Evolutionary conservation across 805 yeast species (phyloP).

Genomic region (Saccharomycopsis babjevae): DNA sequence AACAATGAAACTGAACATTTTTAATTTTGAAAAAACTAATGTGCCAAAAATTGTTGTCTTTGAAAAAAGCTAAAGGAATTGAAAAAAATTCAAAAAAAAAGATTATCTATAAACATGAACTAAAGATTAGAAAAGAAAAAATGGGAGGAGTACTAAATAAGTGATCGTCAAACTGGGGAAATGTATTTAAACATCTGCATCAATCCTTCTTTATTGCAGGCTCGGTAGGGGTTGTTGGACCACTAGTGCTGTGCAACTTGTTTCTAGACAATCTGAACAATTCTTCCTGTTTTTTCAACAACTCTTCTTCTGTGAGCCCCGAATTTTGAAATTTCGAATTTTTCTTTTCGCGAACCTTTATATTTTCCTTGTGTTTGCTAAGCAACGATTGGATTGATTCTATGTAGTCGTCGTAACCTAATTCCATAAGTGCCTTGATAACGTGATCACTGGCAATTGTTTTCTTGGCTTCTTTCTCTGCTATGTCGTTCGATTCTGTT

Average conservation of each 20-base stretch:
- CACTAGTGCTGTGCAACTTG: constrained; percentile 35
- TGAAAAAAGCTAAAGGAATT: neutral
- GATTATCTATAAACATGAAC: neutral
- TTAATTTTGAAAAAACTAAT: too few relatives aligned
- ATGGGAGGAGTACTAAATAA: neutral
- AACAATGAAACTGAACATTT: too few relatives aligned
- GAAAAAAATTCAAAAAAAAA: neutral
- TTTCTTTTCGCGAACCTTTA: constrained; percentile 81
- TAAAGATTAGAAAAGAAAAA: neutral
- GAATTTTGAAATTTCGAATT: constrained; percentile 89
- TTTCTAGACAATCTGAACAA: constrained; percentile 72
- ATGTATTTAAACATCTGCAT: neutral
- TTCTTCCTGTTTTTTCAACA: constrained; percentile 86
- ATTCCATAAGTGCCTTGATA: constrained; percentile 72
- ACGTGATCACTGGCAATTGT: constrained; percentile 97
- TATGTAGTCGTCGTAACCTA: constrained; percentile 80
- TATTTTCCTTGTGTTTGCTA: constrained; percentile 77
- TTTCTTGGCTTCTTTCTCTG: constrained; percentile 91
- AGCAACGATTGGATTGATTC: constrained; percentile 72
- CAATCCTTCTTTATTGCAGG: constrained; percentile 1
- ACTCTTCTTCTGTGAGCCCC: constrained; percentile 86
- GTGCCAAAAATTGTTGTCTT: too few relatives aligned
- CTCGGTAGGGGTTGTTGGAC: constrained; percentile 7
- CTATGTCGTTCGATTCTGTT: constrained; percentile 89
- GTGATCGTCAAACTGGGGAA: neutral